Base-by-base conservation (phyloP, 805 yeast genomes). In the Ogataea trehaloabstinens region DNA sequence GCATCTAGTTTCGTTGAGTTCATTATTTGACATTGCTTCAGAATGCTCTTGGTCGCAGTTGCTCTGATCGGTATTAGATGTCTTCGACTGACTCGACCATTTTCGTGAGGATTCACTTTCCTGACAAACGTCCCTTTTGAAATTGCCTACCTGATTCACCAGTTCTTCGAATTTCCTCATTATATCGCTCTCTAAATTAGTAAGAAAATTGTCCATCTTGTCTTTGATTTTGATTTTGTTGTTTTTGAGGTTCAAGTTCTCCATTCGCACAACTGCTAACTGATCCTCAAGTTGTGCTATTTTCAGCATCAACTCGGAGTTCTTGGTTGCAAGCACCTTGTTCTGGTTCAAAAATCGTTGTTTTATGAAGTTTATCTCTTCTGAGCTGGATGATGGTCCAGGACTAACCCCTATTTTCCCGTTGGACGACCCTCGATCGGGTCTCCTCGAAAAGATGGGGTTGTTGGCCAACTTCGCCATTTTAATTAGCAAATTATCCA, bases 241-340 rank as follows among this genome's bases (percentile, higher is more conserved):
- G 21, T 56, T 54, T 20, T 49, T 49, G n/a, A 51, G 28, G 36
- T 34, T 56, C 60, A 44, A 48, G 44, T 49, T 60, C 44, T 61
- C 56, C 24, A 49, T 40, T 20, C 56, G 54, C 1, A 45, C 29
- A 4, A 32, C 37, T 21, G 52, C 42, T 19, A 80, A 55, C 41
- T 67, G 72, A 10, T 60, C 53, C 55, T 82, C 87, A 55, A 84
- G 56, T 20, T 71, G 76, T 4, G 71, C 58, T 19, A 82, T 64
- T 46, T 68, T 74, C 27, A 70, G 55, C 68, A 73, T 65, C 54
- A 82, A 61, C 17, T 67, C 55, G 3, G 82, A 71, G 53, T 79
- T 81, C 35, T 71, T 74, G 44, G 70, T 75, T 1, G 86, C 86
- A 19, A 84, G 58, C n/a, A 73, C 70, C 37, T 67, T 68, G 57